Base-by-base conservation (phyloP, 306 rosid species). In the Trifolium fragiferum region DNA sequence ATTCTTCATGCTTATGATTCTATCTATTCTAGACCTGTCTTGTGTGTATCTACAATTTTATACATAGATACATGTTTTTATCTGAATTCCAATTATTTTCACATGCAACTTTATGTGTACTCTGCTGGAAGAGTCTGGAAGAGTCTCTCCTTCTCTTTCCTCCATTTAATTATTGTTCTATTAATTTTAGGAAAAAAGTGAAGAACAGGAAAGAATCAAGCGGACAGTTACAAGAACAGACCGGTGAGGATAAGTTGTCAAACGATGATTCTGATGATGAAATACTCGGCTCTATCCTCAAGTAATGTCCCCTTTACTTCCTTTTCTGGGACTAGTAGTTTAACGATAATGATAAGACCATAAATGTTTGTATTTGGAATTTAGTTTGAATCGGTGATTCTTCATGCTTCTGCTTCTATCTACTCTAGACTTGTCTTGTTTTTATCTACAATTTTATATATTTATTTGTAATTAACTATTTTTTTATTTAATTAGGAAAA, bases 191-290 rank as follows among this genome's bases (percentile, higher is more conserved):
- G 88, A 21, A 68, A 53, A 90, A 81, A 76, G 61, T 23, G 77
- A 65, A 64, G 75, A 74, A 55, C 27, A 13, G 8, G 15, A 74
- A 76, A 47, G 19, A 16, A 74, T 60, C 77, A 19, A 66, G 32
- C 61, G 78, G 72, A 72, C 83, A 57, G 68, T 30, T 75, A 53
- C 80, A 50, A 2, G 84, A 82, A 70, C 76, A 79, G 60, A 49
- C 35, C 27, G 11, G 21, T 6, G 77, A 68, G 68, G 82, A 69
- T 59, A 68, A 35, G 59, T 57, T 66, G 51, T 49, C 82, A 21
- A 79, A 67, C 16, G 75, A 87, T 74, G 85, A 64, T 73, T 84
- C 82, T 14, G 90, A 81, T 81, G 84, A 86, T 61, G 89, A 88
- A 75, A 54, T 81, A 61, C 87, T 88, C 73, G 76, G 83, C 75